Evolutionary conservation across 2,329 filamentous ascomycete species (phyloP).

Genomic region (Gremmenia infestans): DNA sequence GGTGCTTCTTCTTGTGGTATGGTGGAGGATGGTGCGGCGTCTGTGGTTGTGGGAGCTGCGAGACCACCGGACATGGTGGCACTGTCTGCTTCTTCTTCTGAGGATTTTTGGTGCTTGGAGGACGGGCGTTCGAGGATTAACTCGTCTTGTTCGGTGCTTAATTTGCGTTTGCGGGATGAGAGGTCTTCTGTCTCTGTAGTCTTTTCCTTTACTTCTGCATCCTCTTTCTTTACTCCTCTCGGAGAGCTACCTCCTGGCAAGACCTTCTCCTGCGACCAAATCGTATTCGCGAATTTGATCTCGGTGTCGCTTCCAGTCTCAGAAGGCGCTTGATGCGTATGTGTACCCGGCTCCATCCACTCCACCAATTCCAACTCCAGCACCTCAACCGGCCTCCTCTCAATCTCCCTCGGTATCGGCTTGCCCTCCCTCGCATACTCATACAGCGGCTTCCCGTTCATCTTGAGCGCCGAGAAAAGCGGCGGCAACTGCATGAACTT

Average conservation of each 20-base stretch:
- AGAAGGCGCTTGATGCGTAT: slow-evolving; percentile 73
- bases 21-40: slow-evolving; percentile 11
- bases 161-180: slow-evolving; percentile 28
- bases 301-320: slow-evolving; percentile 73
- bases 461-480: slow-evolving; percentile 86
- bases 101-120: slow-evolving; percentile 22
- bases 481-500: slow-evolving; percentile 86
- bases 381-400: slow-evolving; percentile 74
- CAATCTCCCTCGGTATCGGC: slow-evolving; percentile 78
- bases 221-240: slow-evolving; percentile 3
- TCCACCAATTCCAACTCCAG: slow-evolving; percentile 74
- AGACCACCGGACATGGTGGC: slow-evolving; percentile 31
- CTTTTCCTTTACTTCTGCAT: slow-evolving; percentile 22
- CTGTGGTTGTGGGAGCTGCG: neutral
- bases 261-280: slow-evolving; percentile 56
- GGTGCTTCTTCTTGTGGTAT: slow-evolving; percentile 15
- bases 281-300: slow-evolving; percentile 69
- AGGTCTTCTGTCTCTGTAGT: slow-evolving; percentile 34
- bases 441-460: slow-evolving; percentile 90
- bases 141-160: slow-evolving; percentile 29
- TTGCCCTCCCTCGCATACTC: slow-evolving; percentile 92
- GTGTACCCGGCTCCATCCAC: slow-evolving; percentile 77
- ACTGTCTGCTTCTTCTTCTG: slow-evolving; percentile 7
- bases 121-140: slow-evolving; percentile 25
- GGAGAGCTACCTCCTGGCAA: slow-evolving; percentile 25